These are phyloP conservation scores for Apiospora malaysiana DNA, from an alignment of 2,329 filamentous ascomycete species.

Conservation along the genomic window DNA sequence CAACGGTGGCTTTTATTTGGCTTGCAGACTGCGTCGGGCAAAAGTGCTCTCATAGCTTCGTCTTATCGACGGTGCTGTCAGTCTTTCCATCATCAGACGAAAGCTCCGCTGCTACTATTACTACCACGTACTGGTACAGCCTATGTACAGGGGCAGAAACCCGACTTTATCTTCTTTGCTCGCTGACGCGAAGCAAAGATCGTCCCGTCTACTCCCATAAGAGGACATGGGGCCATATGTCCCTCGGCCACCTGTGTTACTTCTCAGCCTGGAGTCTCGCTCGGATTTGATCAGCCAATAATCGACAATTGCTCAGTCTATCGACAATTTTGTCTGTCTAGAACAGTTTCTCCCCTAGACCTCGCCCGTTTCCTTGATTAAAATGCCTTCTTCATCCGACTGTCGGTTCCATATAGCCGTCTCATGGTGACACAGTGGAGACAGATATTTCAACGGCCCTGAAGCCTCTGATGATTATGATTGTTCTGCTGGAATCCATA, in stretches of 20 bases:
- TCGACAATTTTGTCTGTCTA: not conserved
- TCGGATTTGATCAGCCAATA: not conserved
- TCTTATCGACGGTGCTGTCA: not conserved
- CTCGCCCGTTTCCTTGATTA: not conserved
- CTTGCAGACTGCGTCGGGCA: not conserved
- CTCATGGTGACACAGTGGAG: not conserved
- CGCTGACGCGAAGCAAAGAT: not conserved
- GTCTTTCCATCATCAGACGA: constrained; percentile 5
- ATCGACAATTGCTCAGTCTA: not conserved
- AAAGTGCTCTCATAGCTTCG: not conserved
- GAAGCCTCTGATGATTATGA: not conserved
- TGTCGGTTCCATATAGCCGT: not conserved
- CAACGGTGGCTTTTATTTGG: not conserved
- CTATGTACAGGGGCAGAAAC: not conserved
- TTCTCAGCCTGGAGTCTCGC: not conserved
- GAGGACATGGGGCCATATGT: not conserved
- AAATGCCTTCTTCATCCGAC: not conserved
- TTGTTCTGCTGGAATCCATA: not conserved
- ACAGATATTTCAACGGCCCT: not conserved
- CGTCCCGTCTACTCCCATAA: not conserved
- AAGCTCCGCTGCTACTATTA: not conserved
- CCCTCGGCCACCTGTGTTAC: constrained; percentile 2
- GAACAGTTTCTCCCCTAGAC: not conserved
- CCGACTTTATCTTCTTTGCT: not conserved
- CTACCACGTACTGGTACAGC: not conserved